Percentiles rank a stretch among this genome's conserved stretches.
phyloP scores from a whole-genome alignment of 2,329 filamentous ascomycete species.

The Penicillium sp. region DNA sequence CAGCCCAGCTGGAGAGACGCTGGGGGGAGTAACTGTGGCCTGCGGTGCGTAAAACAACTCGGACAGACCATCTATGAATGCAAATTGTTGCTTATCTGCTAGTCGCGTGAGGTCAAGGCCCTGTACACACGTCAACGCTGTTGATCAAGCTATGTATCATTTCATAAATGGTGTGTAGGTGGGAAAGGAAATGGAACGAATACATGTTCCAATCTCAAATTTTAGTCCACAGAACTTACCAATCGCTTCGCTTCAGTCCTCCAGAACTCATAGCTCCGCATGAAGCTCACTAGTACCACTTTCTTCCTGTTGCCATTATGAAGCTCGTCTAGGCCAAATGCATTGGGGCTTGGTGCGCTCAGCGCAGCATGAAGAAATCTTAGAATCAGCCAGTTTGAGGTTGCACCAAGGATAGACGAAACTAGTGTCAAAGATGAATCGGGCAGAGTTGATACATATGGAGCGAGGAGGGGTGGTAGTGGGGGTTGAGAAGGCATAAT shows the following conservation, averaged over 20 bases:
- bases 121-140: constrained; percentile 36
- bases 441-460: constrained; percentile 39
- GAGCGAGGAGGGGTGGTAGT: constrained; percentile 41
- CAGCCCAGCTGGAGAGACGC: constrained; percentile 13
- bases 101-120: constrained; percentile 69
- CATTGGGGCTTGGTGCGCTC: constrained; percentile 19
- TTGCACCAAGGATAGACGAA: constrained; percentile 47
- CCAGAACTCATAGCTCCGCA: constrained; percentile 79
- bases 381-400: constrained; percentile 58
- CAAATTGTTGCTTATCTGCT: constrained; percentile 59
- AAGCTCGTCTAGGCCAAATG: constrained; percentile 25
- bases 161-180: background rate
- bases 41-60: constrained; percentile 51
- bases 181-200: background rate
- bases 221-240: constrained; percentile 45
- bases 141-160: background rate
- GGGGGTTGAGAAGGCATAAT: constrained; percentile 42
- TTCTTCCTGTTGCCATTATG: constrained; percentile 42
- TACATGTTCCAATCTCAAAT: background rate
- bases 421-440: constrained; percentile 43
- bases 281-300: constrained; percentile 78
- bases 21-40: constrained; percentile 13
- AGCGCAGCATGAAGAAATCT: constrained; percentile 53
- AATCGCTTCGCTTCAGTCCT: constrained; percentile 66
- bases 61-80: constrained; percentile 73